Base-by-base conservation (phyloP, 176 grass and related monocot species). In the Aegilops bicornis region DNA sequence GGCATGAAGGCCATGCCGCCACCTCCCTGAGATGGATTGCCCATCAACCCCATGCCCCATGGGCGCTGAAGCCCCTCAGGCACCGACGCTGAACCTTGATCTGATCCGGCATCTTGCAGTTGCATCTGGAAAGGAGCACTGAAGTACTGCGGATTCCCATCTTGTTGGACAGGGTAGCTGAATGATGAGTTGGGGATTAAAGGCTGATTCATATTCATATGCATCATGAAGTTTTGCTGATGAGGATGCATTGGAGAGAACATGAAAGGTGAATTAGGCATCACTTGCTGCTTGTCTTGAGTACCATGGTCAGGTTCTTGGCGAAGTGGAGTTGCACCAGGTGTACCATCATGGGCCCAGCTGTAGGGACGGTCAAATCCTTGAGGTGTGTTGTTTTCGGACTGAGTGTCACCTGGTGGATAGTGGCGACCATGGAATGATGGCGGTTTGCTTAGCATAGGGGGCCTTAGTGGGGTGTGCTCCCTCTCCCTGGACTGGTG, bases 401-500 rank as follows among this genome's bases (percentile, higher is more conserved):
- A 56, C 71, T 84, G 91, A 62, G 43, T 64, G 25, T 92, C 91
- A 27, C 87, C 87, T 78, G 88, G 70, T 81, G 84, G 91, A 29
- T 92, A 89, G 32, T 92, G 88, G 15, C 64, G 82, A 79, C 82
- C 54, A 72, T 93, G 91, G 86, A 90, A 93, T 63, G 91, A 84
- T 9, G 88, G 66, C 7, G 86, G 86, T 77, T 90, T 93, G 50
- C 64, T 30, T 47, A 79, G 88, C 67, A 72, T 73, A 69, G 72
- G 73, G 6, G 86, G 80, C 72, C 87, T 94, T 71, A 87, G 79
- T 70, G 85, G 81, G 71, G 89, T 88, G 33, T 94, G 88, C 69
- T 97, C 94, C 69, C 91, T 88, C 69, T 97, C 94, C 69, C 91
- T 88, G 71, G 92, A 89, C 22, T 93, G 78, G 82, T 94, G 90